These are phyloP conservation scores for Antonospora locustae DNA, from an alignment of 371 early-diverging fungal genomes.

Conservation along the genomic window DNA sequence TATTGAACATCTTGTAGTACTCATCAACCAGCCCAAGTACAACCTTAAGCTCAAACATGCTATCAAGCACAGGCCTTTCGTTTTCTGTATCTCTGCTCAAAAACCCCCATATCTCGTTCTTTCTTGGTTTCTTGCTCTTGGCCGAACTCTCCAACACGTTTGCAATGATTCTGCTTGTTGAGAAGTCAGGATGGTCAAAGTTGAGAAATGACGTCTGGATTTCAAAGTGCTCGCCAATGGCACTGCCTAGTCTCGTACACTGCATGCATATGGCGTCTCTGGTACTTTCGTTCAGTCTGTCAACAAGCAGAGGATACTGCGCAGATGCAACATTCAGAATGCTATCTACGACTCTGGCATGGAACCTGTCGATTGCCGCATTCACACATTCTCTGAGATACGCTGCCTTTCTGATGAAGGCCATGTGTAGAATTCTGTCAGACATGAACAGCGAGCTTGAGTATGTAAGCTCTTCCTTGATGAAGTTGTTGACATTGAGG, in stretches of 20 bases:
- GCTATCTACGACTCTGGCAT: background rate
- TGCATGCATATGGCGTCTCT: slow-evolving; percentile 4
- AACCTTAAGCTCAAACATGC: background rate
- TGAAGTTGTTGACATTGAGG: background rate
- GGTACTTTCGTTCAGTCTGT: slow-evolving; percentile 1
- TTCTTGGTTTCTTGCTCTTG: slow-evolving; percentile 5
- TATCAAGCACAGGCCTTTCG: slow-evolving; percentile 1
- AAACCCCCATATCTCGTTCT: background rate
- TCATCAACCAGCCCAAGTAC: background rate
- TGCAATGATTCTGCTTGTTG: background rate
- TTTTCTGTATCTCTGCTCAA: background rate
- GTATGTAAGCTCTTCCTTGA: background rate
- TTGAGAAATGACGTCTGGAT: slow-evolving; percentile 16
- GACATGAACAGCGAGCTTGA: slow-evolving; percentile 4
- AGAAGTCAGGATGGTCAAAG: slow-evolving; percentile 23
- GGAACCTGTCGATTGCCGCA: background rate
- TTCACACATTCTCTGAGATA: no score
- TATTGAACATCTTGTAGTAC: slow-evolving; percentile 9
- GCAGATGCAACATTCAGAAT: background rate
- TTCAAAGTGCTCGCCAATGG: background rate
- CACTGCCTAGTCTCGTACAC: background rate
- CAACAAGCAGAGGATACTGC: background rate
- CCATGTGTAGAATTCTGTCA: slow-evolving; percentile 9
- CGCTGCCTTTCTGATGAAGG: no score
- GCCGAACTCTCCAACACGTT: no score